phyloP scores from a whole-genome alignment of 139 green algal species.

The Mesostigma viride region DNA sequence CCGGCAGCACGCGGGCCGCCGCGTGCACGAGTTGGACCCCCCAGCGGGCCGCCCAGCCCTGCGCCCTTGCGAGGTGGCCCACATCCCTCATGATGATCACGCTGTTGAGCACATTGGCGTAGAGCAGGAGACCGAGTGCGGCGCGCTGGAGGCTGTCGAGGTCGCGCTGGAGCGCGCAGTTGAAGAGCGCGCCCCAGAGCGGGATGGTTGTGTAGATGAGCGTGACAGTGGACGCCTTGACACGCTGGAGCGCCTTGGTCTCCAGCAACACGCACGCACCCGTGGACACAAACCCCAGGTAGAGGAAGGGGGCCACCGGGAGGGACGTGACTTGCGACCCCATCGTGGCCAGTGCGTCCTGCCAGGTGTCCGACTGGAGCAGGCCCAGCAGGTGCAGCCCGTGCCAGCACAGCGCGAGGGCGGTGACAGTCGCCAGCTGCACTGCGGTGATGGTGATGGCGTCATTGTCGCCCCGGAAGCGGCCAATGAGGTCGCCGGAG shows the following conservation, averaged over 20 bases:
- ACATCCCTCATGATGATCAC: not conserved
- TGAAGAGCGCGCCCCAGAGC: conserved; percentile 24
- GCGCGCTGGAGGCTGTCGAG: not conserved
- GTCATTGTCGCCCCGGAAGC: too few species aligned
- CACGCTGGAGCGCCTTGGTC: conserved; percentile 14
- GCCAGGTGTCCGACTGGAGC: too few species aligned
- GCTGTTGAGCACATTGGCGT: not conserved
- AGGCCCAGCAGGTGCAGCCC: too few species aligned
- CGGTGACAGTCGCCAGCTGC: too few species aligned
- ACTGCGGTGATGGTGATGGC: too few species aligned
- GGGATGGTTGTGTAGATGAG: conserved; percentile 32
- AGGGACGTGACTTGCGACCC: not conserved
- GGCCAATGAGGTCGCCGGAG: too few species aligned
- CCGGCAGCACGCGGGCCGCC: not conserved
- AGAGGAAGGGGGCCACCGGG: not conserved
- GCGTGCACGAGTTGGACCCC: not conserved
- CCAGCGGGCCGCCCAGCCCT: not conserved
- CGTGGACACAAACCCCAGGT: not conserved
- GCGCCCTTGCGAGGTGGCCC: not conserved
- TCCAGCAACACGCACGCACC: conserved; percentile 25
- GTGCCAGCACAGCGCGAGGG: too few species aligned
- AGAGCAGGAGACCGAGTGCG: not conserved
- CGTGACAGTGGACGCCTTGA: conserved; percentile 21
- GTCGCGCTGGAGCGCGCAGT: conserved; percentile 18
- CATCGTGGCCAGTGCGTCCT: too few species aligned